phyloP scores from a whole-genome alignment of 208 protist genomes.

The Trypanosoma avium region DNA sequence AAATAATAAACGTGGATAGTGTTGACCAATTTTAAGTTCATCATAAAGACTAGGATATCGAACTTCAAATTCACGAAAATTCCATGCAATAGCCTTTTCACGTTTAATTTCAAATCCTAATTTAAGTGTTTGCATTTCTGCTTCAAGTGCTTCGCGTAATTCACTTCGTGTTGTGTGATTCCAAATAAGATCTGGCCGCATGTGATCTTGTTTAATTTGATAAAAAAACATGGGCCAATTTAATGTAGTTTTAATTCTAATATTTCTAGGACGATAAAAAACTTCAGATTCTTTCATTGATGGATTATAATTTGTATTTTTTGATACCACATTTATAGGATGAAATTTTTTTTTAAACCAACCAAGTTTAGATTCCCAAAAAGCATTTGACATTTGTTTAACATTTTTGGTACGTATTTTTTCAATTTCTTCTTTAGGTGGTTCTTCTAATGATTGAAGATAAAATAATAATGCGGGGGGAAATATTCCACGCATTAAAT shows the following conservation, averaged over 20 bases:
- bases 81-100: constrained; percentile 78
- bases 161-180: constrained; percentile 91
- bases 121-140: constrained; percentile 75
- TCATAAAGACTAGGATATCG: constrained; percentile 82
- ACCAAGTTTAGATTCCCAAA: constrained; percentile 63
- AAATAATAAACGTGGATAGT: constrained; percentile 90
- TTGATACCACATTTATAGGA: constrained; percentile 34
- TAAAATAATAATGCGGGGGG: constrained; percentile 83
- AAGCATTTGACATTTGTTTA: constrained; percentile 49
- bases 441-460: constrained; percentile 73
- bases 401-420: constrained; percentile 48
- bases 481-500: constrained; percentile 88
- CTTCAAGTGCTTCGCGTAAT: constrained; percentile 81
- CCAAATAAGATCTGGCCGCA: constrained; percentile 92
- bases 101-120: constrained; percentile 39
- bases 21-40: constrained; percentile 88
- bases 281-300: constrained; percentile 11
- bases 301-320: neutral
- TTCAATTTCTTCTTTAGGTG: constrained; percentile 57
- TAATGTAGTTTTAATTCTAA: constrained; percentile 62
- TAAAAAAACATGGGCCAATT: constrained; percentile 94
- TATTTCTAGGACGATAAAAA: constrained; percentile 26
- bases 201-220: constrained; percentile 82
- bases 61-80: constrained; percentile 94
- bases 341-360: constrained; percentile 86